Evolutionary conservation across 495 filamentous ascomycete genomes (phyloP), one percentile per base, ranked within the genome.

Genomic region (Trichoderma gamsii): DNA sequence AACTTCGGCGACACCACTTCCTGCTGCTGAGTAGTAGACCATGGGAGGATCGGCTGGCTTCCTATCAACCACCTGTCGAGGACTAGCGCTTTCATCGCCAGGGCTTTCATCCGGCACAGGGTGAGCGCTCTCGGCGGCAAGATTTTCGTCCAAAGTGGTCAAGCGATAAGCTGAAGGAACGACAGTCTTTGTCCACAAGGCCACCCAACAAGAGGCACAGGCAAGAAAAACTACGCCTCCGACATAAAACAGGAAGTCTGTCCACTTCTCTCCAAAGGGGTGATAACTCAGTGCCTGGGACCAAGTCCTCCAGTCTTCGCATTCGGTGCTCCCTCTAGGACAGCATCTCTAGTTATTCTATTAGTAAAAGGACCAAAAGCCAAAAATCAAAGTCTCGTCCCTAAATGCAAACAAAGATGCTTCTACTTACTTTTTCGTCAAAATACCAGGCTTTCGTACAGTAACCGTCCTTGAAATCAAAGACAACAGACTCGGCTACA

Each of bases 1-100:
- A 49, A 99, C 94, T 78, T 99, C 95, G 23, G 95, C 95, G 25
- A 99, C 95, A 70, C 95, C 95, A 79, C 92, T 97, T 41, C 95
- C 95, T 66, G 95, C 94, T 68, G 94, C 95, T 16, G 95, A 93
- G 74, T 97, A 99, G 76, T 97, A 99, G 43, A 92, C 83, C 86
- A 94, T 95, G 16, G 92, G 90, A 18, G 90, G 84, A 41, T 6
- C 23, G 16, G 18, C n/a, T 8, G 67, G 74, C n/a, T 46, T 69
- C 71, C 67, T 35, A 4, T 64, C 69, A 35, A 32, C 63, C 41
- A 69, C 63, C 61, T 74, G 73, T 18, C 75, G 74, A 4, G 80
- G 79, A 66, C 82, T 81, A 21, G 77, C 70, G 27, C 83, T 78
- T 8, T 71, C 63, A 8, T 74, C 74, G 6, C 76, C 73, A 1